Evolutionary conservation across 306 rosid species (phyloP).

Genomic region (Pyrus betulifolia): DNA sequence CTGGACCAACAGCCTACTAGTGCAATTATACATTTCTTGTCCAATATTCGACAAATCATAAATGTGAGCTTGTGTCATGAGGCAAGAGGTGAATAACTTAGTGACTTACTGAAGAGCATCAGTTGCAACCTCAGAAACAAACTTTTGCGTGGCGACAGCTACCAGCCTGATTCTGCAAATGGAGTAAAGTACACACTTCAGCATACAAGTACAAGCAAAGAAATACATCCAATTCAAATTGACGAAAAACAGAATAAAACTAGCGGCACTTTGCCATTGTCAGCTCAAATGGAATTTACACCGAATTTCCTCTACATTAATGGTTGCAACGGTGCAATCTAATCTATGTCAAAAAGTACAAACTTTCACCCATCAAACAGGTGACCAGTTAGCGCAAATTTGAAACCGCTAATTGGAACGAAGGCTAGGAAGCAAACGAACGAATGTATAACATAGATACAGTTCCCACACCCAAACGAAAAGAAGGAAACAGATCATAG

Average conservation of each 20-base stretch:
- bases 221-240: neutral
- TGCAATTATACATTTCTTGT: neutral
- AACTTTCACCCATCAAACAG: neutral
- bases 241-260: neutral
- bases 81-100: neutral
- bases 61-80: neutral
- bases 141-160: constrained; percentile 84
- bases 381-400: neutral
- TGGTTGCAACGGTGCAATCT: neutral
- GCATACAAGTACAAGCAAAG: neutral
- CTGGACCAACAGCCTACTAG: neutral
- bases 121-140: constrained; percentile 78
- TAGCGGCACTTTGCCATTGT: constrained; percentile 1
- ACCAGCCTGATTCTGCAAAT: constrained; percentile 65
- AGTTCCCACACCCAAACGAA: neutral
- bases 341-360: neutral
- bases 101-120: constrained; percentile 62
- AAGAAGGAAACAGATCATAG: neutral
- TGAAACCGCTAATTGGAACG: neutral
- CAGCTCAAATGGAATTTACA: constrained; percentile 7
- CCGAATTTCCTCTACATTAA: neutral
- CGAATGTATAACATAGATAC: neutral
- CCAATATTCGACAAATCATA: neutral
- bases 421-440: neutral
- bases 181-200: neutral